These are phyloP conservation scores for Moricandia moricandioides DNA, from an alignment of 345 rosid genomes.

Conservation along the genomic window DNA sequence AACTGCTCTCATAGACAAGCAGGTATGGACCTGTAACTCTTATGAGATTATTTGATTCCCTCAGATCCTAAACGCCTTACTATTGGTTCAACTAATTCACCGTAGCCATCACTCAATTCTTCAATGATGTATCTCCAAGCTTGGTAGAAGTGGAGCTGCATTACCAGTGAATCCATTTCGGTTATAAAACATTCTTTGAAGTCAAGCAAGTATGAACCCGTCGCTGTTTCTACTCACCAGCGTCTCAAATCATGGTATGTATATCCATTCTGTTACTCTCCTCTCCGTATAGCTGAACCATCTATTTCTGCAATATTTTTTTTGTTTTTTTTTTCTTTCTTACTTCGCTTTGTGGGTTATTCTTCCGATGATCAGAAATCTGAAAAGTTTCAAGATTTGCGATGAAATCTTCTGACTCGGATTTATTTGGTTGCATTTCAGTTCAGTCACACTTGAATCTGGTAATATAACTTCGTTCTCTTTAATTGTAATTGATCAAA, in stretches of 20 bases:
- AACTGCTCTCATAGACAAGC: not conserved
- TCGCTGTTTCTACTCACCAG: too few relatives aligned
- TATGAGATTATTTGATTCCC: not conserved
- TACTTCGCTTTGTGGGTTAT: not conserved
- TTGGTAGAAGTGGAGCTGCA: not conserved
- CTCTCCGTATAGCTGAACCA: too few relatives aligned
- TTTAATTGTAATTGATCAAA: not conserved
- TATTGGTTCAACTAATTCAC: not conserved
- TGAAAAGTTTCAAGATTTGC: conserved; percentile 29
- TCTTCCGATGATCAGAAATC: conserved; percentile 28
- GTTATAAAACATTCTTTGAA: not conserved
- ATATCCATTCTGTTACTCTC: not conserved
- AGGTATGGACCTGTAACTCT: not conserved
- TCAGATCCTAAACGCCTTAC: not conserved
- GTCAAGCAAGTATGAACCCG: too few relatives aligned
- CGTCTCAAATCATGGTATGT: too few relatives aligned
- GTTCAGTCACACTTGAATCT: conserved; percentile 93
- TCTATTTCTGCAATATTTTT: conserved; percentile 21
- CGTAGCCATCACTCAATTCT: not conserved
- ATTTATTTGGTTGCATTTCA: conserved; percentile 81
- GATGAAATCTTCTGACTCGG: conserved; percentile 75
- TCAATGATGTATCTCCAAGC: not conserved
- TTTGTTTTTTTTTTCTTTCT: not conserved
- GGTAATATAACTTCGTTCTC: conserved; percentile 38
- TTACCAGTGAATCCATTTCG: conserved; percentile 18